phyloP scores from a whole-genome alignment of 495 filamentous ascomycete species.

The Chaetomium tenue region DNA sequence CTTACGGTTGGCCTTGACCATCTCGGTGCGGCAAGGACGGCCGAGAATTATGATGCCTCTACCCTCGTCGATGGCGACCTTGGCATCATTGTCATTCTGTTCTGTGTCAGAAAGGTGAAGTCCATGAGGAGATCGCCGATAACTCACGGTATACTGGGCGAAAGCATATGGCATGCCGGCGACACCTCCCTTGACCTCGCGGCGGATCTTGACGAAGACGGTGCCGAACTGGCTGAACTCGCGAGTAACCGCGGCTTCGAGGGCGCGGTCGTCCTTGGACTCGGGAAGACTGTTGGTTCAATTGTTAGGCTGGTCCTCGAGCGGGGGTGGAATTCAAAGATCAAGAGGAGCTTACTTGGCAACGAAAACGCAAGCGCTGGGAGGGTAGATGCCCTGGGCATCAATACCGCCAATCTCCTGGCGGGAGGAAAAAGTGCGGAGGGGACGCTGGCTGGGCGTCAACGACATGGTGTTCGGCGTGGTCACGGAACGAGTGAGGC shows the following conservation, averaged over 20 bases:
- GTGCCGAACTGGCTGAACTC: conserved; percentile 53
- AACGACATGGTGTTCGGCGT: conserved; percentile 1
- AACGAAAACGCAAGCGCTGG: conserved; percentile 60
- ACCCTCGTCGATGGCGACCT: conserved; percentile 47
- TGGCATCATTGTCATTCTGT: conserved; percentile 47
- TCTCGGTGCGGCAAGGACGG: conserved; percentile 59
- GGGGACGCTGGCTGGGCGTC: not conserved
- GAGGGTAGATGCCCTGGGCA: conserved; percentile 55
- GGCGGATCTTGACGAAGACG: conserved; percentile 62
- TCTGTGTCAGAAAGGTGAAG: conserved; percentile 21
- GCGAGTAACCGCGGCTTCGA: conserved; percentile 53
- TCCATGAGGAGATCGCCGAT: not conserved
- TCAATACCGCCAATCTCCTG: conserved; percentile 38
- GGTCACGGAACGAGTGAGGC: conserved; percentile 9
- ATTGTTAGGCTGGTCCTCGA: conserved; percentile 14
- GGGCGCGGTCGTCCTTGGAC: conserved; percentile 46
- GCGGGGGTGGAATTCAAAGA: not conserved
- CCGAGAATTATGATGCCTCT: conserved; percentile 51
- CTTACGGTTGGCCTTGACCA: conserved; percentile 57
- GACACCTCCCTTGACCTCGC: conserved; percentile 59
- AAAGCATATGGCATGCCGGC: conserved; percentile 63
- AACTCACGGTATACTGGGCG: conserved; percentile 58
- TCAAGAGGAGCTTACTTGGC: conserved; percentile 55
- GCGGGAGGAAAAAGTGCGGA: conserved; percentile 6
- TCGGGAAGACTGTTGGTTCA: conserved; percentile 39